A percentile compares a stretch with the other conserved stretches of the same genome.
Evolutionary conservation across 2,329 filamentous ascomycete genomes (phyloP).

Genomic region (Geosmithia flava): DNA sequence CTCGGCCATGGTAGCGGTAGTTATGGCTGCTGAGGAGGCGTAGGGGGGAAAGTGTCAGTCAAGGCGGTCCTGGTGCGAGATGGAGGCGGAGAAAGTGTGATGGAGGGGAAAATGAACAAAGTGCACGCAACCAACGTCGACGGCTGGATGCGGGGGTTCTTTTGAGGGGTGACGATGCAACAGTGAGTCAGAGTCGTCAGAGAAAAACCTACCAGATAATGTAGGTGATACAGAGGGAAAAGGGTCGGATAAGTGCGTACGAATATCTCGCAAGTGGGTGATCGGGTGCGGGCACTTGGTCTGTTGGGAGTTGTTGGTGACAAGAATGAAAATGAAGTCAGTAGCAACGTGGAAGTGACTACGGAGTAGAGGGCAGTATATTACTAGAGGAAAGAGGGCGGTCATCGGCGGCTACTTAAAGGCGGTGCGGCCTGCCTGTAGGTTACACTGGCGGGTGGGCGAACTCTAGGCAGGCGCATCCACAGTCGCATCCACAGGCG

Average conservation of each 20-base stretch:
- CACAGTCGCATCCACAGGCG: no score
- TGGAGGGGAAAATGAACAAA: no score
- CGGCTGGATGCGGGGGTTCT: no score
- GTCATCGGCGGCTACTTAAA: background rate
- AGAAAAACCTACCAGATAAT: background rate
- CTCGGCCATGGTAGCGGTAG: slow-evolving; percentile 18
- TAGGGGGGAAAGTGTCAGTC: background rate
- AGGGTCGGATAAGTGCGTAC: background rate
- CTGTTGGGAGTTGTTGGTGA: background rate
- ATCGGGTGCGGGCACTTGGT: background rate
- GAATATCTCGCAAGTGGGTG: background rate
- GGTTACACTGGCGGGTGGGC: no score
- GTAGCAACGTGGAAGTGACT: background rate
- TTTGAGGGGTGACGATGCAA: no score
- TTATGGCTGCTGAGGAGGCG: background rate
- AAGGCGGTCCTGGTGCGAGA: background rate
- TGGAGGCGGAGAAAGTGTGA: no score
- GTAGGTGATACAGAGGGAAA: background rate
- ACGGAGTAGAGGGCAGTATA: background rate
- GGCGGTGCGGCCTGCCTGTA: no score
- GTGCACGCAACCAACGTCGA: no score
- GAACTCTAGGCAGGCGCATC: no score
- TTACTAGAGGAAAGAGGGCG: no score
- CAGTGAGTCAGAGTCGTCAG: no score
- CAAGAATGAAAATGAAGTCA: background rate